These are phyloP conservation scores for Grifola frondosa DNA, from an alignment of 1,284 basidiomycete genomes.

Conservation along the genomic window DNA sequence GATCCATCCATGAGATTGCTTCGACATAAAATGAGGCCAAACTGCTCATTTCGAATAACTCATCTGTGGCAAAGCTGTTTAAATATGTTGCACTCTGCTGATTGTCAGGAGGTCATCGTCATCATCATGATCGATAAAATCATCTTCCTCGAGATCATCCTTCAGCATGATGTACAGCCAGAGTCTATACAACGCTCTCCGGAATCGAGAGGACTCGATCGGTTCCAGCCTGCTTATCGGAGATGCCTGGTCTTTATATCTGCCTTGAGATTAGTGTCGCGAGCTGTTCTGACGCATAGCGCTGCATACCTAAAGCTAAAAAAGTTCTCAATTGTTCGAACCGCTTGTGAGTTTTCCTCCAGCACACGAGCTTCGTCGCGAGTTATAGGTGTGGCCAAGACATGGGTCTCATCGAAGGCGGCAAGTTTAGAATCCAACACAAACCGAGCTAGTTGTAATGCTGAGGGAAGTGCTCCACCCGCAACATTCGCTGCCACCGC, in stretches of 20 bases:
- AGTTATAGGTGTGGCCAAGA: too few species aligned
- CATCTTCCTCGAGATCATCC: neutral
- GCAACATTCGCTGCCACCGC: conserved; percentile 35
- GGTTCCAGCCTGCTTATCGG: conserved; percentile 23
- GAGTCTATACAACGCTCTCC: conserved; percentile 33
- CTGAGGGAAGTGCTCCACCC: conserved; percentile 33
- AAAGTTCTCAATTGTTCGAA: conserved; percentile 29
- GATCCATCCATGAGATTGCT: conserved; percentile 6
- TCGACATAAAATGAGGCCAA: conserved; percentile 10
- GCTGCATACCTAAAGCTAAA: conserved; percentile 38
- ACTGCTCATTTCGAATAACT: conserved; percentile 14
- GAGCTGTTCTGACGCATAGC: neutral
- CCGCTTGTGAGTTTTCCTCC: conserved; percentile 20
- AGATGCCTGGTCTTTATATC: conserved; percentile 34
- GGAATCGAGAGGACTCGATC: conserved; percentile 32
- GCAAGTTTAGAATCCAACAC: too few species aligned
- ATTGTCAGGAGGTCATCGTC: neutral
- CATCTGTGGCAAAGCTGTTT: conserved; percentile 3
- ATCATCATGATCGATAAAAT: neutral
- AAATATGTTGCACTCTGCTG: conserved; percentile 7
- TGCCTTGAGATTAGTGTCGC: conserved; percentile 6
- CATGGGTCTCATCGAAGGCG: too few species aligned
- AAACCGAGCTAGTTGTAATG: conserved; percentile 29
- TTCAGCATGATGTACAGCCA: conserved; percentile 23
- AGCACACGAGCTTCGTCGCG: conserved; percentile 15